These are phyloP conservation scores for Tothia fuscella DNA, from an alignment of 2,329 filamentous ascomycete genomes.

Conservation along the genomic window DNA sequence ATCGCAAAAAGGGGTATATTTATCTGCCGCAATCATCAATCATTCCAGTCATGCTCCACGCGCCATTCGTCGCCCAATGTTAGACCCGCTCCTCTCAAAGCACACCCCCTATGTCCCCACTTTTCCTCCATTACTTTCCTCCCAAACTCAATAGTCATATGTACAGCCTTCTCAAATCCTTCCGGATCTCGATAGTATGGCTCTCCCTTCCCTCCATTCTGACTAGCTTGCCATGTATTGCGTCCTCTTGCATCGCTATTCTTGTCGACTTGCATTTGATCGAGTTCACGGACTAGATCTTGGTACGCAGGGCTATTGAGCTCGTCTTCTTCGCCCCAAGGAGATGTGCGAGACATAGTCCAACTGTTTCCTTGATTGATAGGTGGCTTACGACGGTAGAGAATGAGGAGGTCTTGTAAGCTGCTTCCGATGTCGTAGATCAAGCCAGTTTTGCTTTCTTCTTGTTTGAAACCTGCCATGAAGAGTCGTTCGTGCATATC, in stretches of 20 bases:
- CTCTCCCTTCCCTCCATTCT: conserved; percentile 12
- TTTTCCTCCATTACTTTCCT: conserved; percentile 11
- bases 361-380: not conserved
- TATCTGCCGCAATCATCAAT: too few species aligned
- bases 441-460: not conserved
- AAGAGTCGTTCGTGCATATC: conserved; percentile 5
- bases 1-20: too few species aligned
- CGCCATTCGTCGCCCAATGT: conserved; percentile 9
- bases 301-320: not conserved
- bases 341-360: not conserved
- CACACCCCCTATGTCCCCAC: conserved; percentile 11
- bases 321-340: conserved; percentile 1
- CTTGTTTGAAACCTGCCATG: conserved; percentile 3
- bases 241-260: conserved; percentile 3
- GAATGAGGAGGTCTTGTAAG: conserved; percentile 1
- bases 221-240: conserved; percentile 12
- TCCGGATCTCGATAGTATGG: conserved; percentile 13
- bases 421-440: conserved; percentile 4
- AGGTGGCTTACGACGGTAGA: conserved; percentile 3
- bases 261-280: not conserved
- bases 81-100: conserved; percentile 22
- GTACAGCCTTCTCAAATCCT: conserved; percentile 12
- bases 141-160: conserved; percentile 11
- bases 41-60: conserved; percentile 11
- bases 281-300: not conserved